Percentiles rank a stretch among this genome's conserved stretches.
Conservation (phyloP, 352 stramenopile genomes). For the Phytophthora fragariaefolia region DNA sequence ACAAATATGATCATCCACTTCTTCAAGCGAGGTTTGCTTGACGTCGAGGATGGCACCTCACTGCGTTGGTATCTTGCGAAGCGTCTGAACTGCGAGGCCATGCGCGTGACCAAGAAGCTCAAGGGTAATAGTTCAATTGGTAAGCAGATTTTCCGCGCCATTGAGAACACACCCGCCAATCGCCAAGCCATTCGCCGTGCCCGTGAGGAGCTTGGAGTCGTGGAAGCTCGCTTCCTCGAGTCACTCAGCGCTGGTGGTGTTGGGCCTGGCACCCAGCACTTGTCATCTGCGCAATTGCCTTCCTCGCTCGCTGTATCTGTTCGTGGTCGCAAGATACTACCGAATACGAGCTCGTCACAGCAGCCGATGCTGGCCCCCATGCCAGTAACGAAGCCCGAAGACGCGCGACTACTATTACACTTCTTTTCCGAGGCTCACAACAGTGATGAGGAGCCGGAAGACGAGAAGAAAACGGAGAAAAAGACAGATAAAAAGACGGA, state of each 20-base stretch:
- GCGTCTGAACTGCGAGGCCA: slow-evolving; percentile 86
- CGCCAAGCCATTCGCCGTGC: slow-evolving; percentile 59
- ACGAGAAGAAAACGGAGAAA: slow-evolving; percentile 22
- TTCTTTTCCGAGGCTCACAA: slow-evolving; percentile 73
- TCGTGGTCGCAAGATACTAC: slow-evolving; percentile 43
- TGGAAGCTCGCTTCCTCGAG: slow-evolving; percentile 77
- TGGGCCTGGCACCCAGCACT: slow-evolving; percentile 22
- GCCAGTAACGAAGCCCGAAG: slow-evolving; percentile 56
- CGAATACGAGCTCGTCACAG: slow-evolving; percentile 29
- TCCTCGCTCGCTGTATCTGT: slow-evolving; percentile 41
- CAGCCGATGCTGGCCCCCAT: slow-evolving; percentile 27
- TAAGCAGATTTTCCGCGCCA: slow-evolving; percentile 88
- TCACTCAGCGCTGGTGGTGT: slow-evolving; percentile 56
- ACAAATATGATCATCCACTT: slow-evolving; percentile 89
- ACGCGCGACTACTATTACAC: slow-evolving; percentile 77
- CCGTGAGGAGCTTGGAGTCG: slow-evolving; percentile 56
- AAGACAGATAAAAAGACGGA: background rate
- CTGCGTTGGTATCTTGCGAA: slow-evolving; percentile 88
- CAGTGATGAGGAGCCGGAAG: slow-evolving; percentile 35
- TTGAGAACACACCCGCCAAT: slow-evolving; percentile 72
- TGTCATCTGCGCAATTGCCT: slow-evolving; percentile 13
- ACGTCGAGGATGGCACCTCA: slow-evolving; percentile 85
- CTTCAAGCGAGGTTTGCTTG: slow-evolving; percentile 80
- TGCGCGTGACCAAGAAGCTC: slow-evolving; percentile 91
- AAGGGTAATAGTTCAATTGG: slow-evolving; percentile 90